phyloP scores from a whole-genome alignment of 306 rosid species.

The Quercus dentata region DNA sequence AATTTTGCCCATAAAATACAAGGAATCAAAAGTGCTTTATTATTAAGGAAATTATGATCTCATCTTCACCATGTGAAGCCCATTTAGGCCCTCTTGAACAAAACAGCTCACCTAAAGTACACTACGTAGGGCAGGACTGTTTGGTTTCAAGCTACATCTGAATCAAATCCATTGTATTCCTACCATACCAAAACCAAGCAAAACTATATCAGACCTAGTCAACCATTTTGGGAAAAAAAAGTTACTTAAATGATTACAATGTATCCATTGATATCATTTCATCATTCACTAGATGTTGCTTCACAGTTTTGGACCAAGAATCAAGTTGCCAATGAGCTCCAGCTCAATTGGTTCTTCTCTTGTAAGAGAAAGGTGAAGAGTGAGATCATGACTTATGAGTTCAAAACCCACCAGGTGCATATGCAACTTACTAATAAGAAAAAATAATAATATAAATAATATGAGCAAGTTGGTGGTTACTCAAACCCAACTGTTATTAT shows the following conservation, averaged over 20 bases:
- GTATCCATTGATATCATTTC: not conserved
- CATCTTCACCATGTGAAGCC: not conserved
- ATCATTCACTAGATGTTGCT: not conserved
- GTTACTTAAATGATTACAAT: not conserved
- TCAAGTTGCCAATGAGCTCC: no score
- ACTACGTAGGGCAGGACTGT: not conserved
- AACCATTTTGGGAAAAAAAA: not conserved
- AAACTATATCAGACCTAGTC: not conserved
- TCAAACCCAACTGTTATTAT: not conserved
- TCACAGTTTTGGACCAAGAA: not conserved
- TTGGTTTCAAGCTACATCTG: not conserved
- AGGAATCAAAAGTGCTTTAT: not conserved
- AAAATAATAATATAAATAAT: not conserved
- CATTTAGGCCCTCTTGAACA: no score
- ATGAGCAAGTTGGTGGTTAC: not conserved
- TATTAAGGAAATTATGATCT: not conserved
- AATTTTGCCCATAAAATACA: not conserved
- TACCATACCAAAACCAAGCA: not conserved
- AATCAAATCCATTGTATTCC: not conserved
- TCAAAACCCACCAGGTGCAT: no score
- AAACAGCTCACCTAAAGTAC: not conserved
- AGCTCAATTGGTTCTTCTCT: no score
- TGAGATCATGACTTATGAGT: no score
- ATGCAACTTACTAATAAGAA: no score
- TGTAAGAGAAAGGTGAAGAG: no score